phyloP scores from a whole-genome alignment of 1,284 basidiomycete genomes.

The Ceratobasidium papillatum region DNA sequence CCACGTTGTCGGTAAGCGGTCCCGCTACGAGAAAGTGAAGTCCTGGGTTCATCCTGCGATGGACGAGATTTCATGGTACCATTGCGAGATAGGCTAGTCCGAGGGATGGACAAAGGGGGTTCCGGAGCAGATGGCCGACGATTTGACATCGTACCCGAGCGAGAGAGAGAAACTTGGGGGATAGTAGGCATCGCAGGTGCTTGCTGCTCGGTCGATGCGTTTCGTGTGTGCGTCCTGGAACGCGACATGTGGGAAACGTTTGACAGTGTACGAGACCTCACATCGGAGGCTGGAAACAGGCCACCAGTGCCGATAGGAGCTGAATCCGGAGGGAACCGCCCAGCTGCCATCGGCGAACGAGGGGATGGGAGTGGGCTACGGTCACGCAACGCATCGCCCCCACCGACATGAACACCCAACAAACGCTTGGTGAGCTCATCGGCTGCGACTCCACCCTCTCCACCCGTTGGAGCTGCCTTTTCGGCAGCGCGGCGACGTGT shows the following conservation, averaged over 20 bases:
- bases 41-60: slow-evolving; percentile 17
- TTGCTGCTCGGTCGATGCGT: slow-evolving; percentile 12
- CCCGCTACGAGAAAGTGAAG: slow-evolving; percentile 18
- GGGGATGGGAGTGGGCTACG: slow-evolving; percentile 25
- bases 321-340: not conserved
- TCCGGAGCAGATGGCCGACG: slow-evolving; percentile 12
- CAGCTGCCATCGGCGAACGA: slow-evolving; percentile 7
- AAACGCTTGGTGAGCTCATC: slow-evolving; percentile 44
- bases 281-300: not conserved
- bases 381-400: not conserved
- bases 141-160: slow-evolving; percentile 22
- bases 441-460: slow-evolving; percentile 35
- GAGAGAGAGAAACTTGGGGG: slow-evolving; percentile 7
- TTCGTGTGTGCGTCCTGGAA: slow-evolving; percentile 28
- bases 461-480: not conserved
- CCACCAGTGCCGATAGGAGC: not conserved
- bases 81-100: slow-evolving; percentile 9
- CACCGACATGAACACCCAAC: slow-evolving; percentile 32
- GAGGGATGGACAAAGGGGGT: slow-evolving; percentile 6
- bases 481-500: slow-evolving; percentile 16
- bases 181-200: not conserved
- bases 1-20: slow-evolving; percentile 11
- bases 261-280: slow-evolving; percentile 25
- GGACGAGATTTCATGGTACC: slow-evolving; percentile 14
- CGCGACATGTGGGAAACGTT: slow-evolving; percentile 32